Percentiles rank a stretch among this genome's conserved stretches.
Evolutionary conservation across 176 grass and related monocot species (phyloP).

Genomic region (Guadua angustifolia): DNA sequence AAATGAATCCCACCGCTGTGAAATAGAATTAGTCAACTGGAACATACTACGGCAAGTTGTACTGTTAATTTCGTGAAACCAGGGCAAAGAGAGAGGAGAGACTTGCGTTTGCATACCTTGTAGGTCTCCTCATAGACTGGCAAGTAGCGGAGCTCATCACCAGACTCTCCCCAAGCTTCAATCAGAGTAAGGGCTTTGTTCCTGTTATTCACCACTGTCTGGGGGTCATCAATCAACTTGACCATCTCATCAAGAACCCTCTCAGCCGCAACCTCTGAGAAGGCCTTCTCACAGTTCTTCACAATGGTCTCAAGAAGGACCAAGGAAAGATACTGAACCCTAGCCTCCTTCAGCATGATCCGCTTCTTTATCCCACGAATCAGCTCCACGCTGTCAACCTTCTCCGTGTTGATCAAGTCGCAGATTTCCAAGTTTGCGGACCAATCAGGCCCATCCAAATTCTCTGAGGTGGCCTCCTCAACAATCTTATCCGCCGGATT

Average conservation of each 20-base stretch:
- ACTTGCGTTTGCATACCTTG: conserved; percentile 57
- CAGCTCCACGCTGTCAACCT: conserved; percentile 71
- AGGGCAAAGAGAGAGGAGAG: neutral
- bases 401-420: conserved; percentile 73
- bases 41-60: neutral
- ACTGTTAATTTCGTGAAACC: conserved; percentile 3
- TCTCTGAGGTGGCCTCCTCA: conserved; percentile 83
- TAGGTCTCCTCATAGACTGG: conserved; percentile 94
- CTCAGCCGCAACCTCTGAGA: conserved; percentile 89
- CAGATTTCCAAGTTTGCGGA: conserved; percentile 83
- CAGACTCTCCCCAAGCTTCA: conserved; percentile 86
- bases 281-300: conserved; percentile 94
- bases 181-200: conserved; percentile 82
- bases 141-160: conserved; percentile 85
- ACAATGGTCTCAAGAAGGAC: conserved; percentile 88
- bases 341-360: conserved; percentile 85
- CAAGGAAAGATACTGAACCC: conserved; percentile 78
- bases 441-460: conserved; percentile 78
- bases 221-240: conserved; percentile 84
- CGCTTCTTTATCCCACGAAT: conserved; percentile 88
- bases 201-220: conserved; percentile 84
- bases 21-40: neutral
- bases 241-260: conserved; percentile 93
- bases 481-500: conserved; percentile 78
- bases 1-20: neutral